These are phyloP conservation scores for Misopates orontium DNA, from an alignment of 257 asterid genomes.

Conservation along the genomic window DNA sequence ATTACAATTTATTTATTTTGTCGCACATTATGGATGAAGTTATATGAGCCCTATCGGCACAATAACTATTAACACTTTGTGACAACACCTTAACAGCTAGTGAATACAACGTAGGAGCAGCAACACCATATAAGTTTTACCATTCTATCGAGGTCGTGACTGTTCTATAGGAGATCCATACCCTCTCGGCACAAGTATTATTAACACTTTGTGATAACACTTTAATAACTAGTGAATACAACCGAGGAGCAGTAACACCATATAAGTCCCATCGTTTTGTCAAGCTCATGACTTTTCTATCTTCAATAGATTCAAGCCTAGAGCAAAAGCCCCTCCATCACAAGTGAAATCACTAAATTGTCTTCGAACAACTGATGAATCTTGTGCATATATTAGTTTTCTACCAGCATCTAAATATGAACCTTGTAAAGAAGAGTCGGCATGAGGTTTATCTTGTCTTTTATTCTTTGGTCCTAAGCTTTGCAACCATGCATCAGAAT, in stretches of 20 bases:
- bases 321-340: conserved; percentile 5
- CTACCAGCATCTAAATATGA: background rate
- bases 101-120: background rate
- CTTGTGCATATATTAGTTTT: background rate
- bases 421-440: background rate
- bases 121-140: background rate
- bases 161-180: too few species aligned
- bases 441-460: too few species aligned
- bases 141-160: background rate
- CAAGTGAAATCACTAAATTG: too few species aligned
- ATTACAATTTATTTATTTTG: background rate
- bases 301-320: background rate
- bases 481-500: background rate
- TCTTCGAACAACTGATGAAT: background rate
- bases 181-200: background rate
- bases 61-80: background rate
- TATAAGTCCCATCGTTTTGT: conserved; percentile 6
- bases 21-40: too few species aligned
- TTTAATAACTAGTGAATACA: conserved; percentile 3
- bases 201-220: conserved; percentile 10
- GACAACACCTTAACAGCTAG: background rate
- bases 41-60: background rate
- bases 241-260: background rate
- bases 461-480: background rate
- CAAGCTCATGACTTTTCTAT: background rate